Conservation (phyloP, 805 yeast genomes). For the Starmerella apis region DNA sequence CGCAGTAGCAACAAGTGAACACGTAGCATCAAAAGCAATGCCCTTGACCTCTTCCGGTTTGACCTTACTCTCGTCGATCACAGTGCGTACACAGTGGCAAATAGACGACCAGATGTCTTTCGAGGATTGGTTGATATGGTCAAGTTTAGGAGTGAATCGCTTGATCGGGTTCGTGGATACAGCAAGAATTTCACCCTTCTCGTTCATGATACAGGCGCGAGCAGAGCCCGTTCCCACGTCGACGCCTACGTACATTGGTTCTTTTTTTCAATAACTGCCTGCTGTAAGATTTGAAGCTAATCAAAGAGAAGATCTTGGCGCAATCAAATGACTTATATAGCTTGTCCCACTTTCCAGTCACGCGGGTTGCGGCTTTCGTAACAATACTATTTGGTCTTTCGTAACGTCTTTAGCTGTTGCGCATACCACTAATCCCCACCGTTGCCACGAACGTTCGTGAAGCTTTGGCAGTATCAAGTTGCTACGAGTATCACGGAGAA, state of each 20-base stretch:
- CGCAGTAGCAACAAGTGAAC: constrained; percentile 76
- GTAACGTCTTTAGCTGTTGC: background rate
- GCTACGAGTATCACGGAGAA: background rate
- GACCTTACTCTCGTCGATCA: constrained; percentile 63
- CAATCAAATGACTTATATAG: background rate
- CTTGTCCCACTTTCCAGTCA: background rate
- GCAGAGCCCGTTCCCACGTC: constrained; percentile 99
- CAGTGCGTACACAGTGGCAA: constrained; percentile 67
- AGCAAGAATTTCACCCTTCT: constrained; percentile 62
- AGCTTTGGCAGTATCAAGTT: background rate
- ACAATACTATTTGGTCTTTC: background rate
- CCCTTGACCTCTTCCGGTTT: constrained; percentile 63
- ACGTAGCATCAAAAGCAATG: constrained; percentile 94
- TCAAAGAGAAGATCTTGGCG: background rate
- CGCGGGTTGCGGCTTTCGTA: constrained; percentile 6
- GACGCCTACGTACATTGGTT: constrained; percentile 66
- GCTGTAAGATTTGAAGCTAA: background rate
- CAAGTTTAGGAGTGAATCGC: constrained; percentile 40
- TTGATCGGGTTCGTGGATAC: constrained; percentile 68
- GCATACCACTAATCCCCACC: background rate
- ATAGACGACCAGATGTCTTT: constrained; percentile 82
- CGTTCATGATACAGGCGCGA: constrained; percentile 82
- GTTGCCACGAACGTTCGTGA: constrained; percentile 3
- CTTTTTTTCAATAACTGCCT: background rate
- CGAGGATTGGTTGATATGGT: constrained; percentile 68